Percentiles rank a stretch among this genome's conserved stretches.
Evolutionary conservation across 371 early-diverging fungal species (phyloP).

Genomic region (Rhizopus delemar): DNA sequence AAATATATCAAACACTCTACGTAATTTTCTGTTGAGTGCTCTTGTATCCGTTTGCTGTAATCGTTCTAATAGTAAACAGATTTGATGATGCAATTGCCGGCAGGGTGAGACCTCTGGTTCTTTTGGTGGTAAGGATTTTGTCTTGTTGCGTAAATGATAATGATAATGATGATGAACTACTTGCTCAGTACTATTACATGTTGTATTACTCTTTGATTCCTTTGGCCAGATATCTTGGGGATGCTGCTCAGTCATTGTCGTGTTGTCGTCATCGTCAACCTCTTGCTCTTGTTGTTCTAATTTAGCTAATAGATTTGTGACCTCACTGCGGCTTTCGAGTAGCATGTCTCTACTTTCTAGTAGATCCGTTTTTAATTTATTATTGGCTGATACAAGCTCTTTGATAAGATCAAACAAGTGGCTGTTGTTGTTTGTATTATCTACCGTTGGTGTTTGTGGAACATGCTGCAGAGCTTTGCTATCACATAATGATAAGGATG

Average conservation of each 20-base stretch:
- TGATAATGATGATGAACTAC: conserved; percentile 52
- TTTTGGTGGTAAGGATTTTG: conserved; percentile 1
- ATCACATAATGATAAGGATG: conserved; percentile 11
- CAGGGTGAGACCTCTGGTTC: conserved; percentile 22
- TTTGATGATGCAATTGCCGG: conserved; percentile 26
- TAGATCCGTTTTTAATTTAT: conserved; percentile 43
- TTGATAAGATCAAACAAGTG: conserved; percentile 41
- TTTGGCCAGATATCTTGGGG: neutral
- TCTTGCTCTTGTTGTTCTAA: conserved; percentile 2
- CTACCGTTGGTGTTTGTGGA: conserved; percentile 11
- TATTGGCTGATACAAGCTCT: conserved; percentile 47
- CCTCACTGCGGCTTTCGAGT: conserved; percentile 24
- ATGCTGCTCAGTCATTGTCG: neutral
- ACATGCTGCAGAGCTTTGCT: neutral
- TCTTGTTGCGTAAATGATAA: conserved; percentile 28
- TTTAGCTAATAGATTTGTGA: neutral
- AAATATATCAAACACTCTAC: conserved; percentile 68
- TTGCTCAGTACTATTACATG: conserved; percentile 13
- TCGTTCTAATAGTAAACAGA: conserved; percentile 39
- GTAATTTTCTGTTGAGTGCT: conserved; percentile 59
- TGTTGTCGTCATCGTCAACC: conserved; percentile 7
- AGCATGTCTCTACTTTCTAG: conserved; percentile 40
- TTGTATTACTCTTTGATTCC: conserved; percentile 2
- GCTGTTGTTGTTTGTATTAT: conserved; percentile 15
- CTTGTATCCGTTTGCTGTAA: conserved; percentile 59